Evolutionary conservation across 768 basidiomycete genomes (phyloP).

Genomic region (Leccinum incarnatum): DNA sequence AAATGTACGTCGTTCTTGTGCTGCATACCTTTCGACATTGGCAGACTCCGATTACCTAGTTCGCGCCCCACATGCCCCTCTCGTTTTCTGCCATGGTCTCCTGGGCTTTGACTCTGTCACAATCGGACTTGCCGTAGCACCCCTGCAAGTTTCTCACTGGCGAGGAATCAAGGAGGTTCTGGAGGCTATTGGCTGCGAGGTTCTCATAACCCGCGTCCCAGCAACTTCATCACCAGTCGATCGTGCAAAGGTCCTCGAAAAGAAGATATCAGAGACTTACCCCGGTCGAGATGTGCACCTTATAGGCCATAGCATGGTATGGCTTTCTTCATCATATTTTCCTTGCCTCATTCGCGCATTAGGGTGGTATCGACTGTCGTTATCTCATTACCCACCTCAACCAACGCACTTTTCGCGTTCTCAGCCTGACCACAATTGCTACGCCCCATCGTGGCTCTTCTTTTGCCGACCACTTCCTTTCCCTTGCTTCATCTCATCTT

Average conservation of each 20-base stretch:
- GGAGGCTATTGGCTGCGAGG: constrained; percentile 82
- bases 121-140: constrained; percentile 71
- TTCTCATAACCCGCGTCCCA: constrained; percentile 91
- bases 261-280: constrained; percentile 75
- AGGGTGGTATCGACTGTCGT: constrained; percentile 93
- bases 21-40: not conserved
- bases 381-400: constrained; percentile 83
- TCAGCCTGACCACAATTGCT: constrained; percentile 90
- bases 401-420: constrained; percentile 71
- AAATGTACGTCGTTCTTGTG: constrained; percentile 54
- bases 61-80: constrained; percentile 72
- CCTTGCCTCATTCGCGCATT: constrained; percentile 22
- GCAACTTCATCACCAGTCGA: constrained; percentile 87
- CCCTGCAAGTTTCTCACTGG: constrained; percentile 92
- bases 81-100: constrained; percentile 95
- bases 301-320: constrained; percentile 78
- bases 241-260: constrained; percentile 86
- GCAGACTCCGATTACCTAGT: constrained; percentile 42
- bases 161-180: constrained; percentile 93
- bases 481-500: constrained; percentile 63
- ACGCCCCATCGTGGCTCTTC: constrained; percentile 93
- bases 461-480: constrained; percentile 89
- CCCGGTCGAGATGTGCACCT: constrained; percentile 85
- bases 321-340: constrained; percentile 2
- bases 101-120: constrained; percentile 86